phyloP scores from a whole-genome alignment of 2,329 filamentous ascomycete species.

The Xylariaceae sp. region DNA sequence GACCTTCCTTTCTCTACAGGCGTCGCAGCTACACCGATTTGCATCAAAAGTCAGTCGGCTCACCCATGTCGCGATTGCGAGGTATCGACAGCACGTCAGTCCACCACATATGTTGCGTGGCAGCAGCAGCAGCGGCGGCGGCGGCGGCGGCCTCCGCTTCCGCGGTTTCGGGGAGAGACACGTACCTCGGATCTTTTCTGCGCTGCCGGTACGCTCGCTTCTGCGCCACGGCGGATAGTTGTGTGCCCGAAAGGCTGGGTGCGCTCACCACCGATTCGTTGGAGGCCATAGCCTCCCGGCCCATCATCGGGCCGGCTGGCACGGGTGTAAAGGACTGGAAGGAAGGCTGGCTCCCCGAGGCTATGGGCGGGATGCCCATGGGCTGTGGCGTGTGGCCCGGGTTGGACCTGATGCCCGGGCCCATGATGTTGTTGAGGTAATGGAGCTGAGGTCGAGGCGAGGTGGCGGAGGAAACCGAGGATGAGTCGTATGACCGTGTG shows the following conservation, averaged over 20 bases:
- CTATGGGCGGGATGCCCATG: constrained; percentile 48
- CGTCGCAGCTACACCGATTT: constrained; percentile 63
- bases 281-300: constrained; percentile 57
- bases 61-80: no score
- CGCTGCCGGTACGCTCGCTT: constrained; percentile 93
- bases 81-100: no score
- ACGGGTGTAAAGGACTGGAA: constrained; percentile 52
- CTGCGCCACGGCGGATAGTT: constrained; percentile 56
- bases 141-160: no score
- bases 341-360: constrained; percentile 38
- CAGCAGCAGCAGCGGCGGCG: no score
- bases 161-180: constrained; percentile 6
- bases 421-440: constrained; percentile 49
- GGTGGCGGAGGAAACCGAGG: constrained; percentile 56
- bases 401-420: constrained; percentile 45
- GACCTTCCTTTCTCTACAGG: constrained; percentile 79
- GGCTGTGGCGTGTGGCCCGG: constrained; percentile 45
- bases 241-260: constrained; percentile 40
- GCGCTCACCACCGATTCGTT: constrained; percentile 53
- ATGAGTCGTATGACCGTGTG: constrained; percentile 58
- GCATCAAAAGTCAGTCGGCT: constrained; percentile 13
- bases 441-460: constrained; percentile 51
- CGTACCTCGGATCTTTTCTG: constrained; percentile 76
- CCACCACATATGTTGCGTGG: no score
- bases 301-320: constrained; percentile 44